Evolutionary conservation across 495 filamentous ascomycete species (phyloP).

Genomic region (Lasiosphaeria hispida): DNA sequence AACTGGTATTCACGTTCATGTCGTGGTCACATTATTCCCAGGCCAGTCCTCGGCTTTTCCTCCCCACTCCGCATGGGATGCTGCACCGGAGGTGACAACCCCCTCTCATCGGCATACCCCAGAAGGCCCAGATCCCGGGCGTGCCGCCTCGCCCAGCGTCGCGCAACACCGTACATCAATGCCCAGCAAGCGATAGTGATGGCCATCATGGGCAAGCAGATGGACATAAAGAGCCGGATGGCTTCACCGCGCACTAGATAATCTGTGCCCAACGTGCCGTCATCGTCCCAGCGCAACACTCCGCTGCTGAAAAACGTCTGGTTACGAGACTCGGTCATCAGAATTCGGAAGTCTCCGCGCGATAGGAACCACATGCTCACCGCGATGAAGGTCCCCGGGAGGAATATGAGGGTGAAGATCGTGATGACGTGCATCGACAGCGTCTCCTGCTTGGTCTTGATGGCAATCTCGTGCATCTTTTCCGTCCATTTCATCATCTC

Average conservation of each 20-base stretch:
- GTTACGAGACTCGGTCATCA: slow-evolving; percentile 1
- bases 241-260: slow-evolving; percentile 18
- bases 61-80: background rate
- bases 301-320: slow-evolving; percentile 38
- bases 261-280: slow-evolving; percentile 18
- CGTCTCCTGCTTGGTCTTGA: slow-evolving; percentile 39
- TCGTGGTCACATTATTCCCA: slow-evolving; percentile 3
- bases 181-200: slow-evolving; percentile 21
- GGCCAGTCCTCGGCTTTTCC: background rate
- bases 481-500: slow-evolving; percentile 31
- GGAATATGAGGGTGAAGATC: slow-evolving; percentile 40
- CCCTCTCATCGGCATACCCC: slow-evolving; percentile 8
- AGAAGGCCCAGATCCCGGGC: background rate
- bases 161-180: slow-evolving; percentile 9
- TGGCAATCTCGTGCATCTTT: slow-evolving; percentile 38
- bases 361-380: slow-evolving; percentile 24
- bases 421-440: slow-evolving; percentile 45
- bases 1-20: too few relatives aligned
- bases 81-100: background rate
- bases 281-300: slow-evolving; percentile 26
- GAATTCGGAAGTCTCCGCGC: background rate
- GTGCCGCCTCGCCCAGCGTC: slow-evolving; percentile 9
- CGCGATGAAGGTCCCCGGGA: slow-evolving; percentile 42
- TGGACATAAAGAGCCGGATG: slow-evolving; percentile 23
- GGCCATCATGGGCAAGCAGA: slow-evolving; percentile 25